Conservation (phyloP, 768 basidiomycete species). For the Paxillus ammoniavirescens region DNA sequence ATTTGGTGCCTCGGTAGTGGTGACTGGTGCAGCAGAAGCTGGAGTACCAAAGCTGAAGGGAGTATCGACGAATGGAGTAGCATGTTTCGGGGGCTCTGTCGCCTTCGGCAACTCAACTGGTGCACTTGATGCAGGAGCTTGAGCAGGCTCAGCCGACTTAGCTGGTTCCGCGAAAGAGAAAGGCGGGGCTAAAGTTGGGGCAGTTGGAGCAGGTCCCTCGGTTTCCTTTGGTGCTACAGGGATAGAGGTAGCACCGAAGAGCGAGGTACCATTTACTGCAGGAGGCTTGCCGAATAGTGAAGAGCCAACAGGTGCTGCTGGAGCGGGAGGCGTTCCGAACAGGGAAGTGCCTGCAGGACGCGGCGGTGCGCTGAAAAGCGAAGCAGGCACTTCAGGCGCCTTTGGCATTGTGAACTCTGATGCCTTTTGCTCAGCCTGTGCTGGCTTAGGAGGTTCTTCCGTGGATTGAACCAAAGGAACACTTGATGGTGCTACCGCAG, state of each 20-base stretch:
- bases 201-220: constrained; percentile 13
- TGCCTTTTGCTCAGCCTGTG: neutral
- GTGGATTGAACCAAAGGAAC: constrained; percentile 23
- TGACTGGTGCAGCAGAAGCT: constrained; percentile 2
- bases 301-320: constrained; percentile 3
- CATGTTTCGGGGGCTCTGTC: constrained; percentile 7
- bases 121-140: constrained; percentile 2
- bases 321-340: constrained; percentile 1
- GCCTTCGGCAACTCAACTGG: constrained; percentile 10
- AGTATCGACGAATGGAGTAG: constrained; percentile 1
- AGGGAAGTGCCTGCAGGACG: constrained; percentile 7
- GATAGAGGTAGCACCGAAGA: constrained; percentile 3
- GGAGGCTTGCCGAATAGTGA: constrained; percentile 9
- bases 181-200: constrained; percentile 12
- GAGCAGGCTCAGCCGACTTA: constrained; percentile 20
- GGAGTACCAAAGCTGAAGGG: constrained; percentile 31
- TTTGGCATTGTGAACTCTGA: constrained; percentile 6
- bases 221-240: constrained; percentile 15
- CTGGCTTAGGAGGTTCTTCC: constrained; percentile 8
- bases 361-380: constrained; percentile 10
- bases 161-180: constrained; percentile 30
- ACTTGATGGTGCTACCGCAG: constrained; percentile 10
- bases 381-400: constrained; percentile 4
- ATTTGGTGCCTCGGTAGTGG: constrained; percentile 30
- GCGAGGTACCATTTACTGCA: constrained; percentile 5